A percentile compares a stretch with the other conserved stretches of the same genome.
phyloP scores from a whole-genome alignment of 2,329 filamentous ascomycete genomes.

The Fonsecaea monophora region DNA sequence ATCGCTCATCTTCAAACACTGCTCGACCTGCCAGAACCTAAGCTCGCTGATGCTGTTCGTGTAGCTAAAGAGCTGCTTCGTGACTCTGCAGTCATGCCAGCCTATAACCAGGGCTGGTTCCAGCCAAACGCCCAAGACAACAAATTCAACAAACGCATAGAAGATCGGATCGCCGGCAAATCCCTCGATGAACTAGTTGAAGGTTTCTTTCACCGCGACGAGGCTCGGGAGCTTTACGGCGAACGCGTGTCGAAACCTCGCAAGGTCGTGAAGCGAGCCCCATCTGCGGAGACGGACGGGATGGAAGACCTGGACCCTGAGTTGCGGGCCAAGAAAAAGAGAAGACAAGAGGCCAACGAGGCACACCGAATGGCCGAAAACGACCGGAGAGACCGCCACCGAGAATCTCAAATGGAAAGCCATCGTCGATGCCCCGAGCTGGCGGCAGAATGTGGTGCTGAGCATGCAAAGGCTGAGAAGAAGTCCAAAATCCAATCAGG shows the following conservation, averaged over 20 bases:
- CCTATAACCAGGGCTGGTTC: constrained; percentile 31
- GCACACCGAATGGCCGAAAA: constrained; percentile 25
- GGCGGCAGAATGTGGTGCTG: constrained; percentile 18
- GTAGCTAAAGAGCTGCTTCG: constrained; percentile 13
- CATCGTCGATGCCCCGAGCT: constrained; percentile 29
- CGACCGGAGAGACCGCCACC: constrained; percentile 31
- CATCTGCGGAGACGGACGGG: not conserved
- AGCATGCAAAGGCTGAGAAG: constrained; percentile 20
- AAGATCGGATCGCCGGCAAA: constrained; percentile 14
- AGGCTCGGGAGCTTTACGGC: constrained; percentile 23
- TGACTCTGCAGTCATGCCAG: constrained; percentile 16
- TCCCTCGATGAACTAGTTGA: constrained; percentile 22
- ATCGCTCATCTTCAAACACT: constrained; percentile 4
- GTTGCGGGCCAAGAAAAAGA: not conserved
- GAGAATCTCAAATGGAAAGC: constrained; percentile 28
- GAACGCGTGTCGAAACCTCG: constrained; percentile 19
- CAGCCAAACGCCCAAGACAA: constrained; percentile 19
- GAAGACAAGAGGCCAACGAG: constrained; percentile 10
- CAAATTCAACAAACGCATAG: constrained; percentile 22
- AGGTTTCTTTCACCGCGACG: constrained; percentile 25
- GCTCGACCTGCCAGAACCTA: constrained; percentile 8
- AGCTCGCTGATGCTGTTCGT: constrained; percentile 3
- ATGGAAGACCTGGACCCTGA: not conserved
- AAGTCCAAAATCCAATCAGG: constrained; percentile 22
- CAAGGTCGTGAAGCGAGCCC: not conserved